Conservation (phyloP, 495 filamentous ascomycete species). For the Aspergillus indologenus region DNA sequence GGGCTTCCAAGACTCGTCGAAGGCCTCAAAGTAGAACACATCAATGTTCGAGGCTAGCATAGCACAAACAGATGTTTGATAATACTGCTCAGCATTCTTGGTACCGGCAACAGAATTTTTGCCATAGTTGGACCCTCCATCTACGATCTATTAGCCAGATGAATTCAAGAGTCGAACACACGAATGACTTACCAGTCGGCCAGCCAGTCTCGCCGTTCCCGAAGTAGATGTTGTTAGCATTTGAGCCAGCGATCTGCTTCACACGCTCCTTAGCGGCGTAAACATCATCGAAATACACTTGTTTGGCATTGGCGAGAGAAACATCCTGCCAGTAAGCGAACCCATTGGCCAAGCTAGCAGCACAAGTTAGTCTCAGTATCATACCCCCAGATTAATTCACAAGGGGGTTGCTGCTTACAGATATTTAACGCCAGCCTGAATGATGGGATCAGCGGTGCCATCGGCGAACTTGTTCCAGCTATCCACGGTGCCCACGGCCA, state of each 20-base stretch:
- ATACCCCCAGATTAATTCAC: too few species aligned
- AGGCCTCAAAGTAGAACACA: slow-evolving; percentile 83
- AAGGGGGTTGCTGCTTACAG: slow-evolving; percentile 39
- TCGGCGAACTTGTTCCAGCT: slow-evolving; percentile 79
- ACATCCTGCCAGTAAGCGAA: slow-evolving; percentile 83
- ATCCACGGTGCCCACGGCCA: slow-evolving; percentile 74
- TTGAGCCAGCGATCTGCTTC: slow-evolving; percentile 54
- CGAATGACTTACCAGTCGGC: slow-evolving; percentile 49
- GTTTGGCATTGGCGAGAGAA: slow-evolving; percentile 57
- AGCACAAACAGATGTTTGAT: slow-evolving; percentile 64
- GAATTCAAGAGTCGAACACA: neutral
- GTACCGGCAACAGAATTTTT: slow-evolving; percentile 47
- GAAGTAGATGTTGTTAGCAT: slow-evolving; percentile 55
- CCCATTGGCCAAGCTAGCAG: slow-evolving; percentile 63
- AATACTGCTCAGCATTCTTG: slow-evolving; percentile 60
- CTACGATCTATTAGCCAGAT: slow-evolving; percentile 18
- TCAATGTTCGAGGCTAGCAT: slow-evolving; percentile 71
- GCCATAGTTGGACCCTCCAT: slow-evolving; percentile 62
- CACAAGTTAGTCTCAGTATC: neutral
- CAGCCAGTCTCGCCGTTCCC: slow-evolving; percentile 78
- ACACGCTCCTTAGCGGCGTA: slow-evolving; percentile 67
- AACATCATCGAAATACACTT: slow-evolving; percentile 74
- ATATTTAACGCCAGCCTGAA: slow-evolving; percentile 59
- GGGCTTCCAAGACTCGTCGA: slow-evolving; percentile 80
- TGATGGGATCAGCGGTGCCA: slow-evolving; percentile 66